A percentile compares a stretch with the other conserved stretches of the same genome.
These are phyloP conservation scores for Saturnispora hagleri DNA, from an alignment of 805 yeast species.

Conservation along the genomic window DNA sequence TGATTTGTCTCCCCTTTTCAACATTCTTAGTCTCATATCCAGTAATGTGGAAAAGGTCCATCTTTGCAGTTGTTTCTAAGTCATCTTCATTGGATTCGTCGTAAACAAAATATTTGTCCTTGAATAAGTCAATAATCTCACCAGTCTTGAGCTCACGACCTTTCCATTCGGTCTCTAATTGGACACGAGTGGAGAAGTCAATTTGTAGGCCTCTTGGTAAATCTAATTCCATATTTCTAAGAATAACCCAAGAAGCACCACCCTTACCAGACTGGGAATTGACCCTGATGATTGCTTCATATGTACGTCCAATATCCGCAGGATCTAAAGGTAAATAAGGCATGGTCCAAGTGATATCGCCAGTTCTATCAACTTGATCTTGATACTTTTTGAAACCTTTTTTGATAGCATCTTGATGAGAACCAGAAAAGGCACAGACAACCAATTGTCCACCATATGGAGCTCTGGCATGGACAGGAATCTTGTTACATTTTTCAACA, in stretches of 20 bases:
- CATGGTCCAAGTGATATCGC: constrained; percentile 48
- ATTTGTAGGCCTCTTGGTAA: constrained; percentile 76
- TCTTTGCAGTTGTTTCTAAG: constrained; percentile 11
- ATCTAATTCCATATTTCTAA: constrained; percentile 67
- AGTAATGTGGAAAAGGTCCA: constrained; percentile 18
- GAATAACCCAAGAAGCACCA: constrained; percentile 82
- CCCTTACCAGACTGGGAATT: constrained; percentile 86
- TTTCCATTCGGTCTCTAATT: constrained; percentile 54
- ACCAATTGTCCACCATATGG: constrained; percentile 80
- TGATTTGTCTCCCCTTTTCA: constrained; percentile 35
- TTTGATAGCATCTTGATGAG: constrained; percentile 86
- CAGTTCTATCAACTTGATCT: constrained; percentile 26
- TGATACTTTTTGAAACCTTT: constrained; percentile 57
- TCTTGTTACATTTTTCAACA: constrained; percentile 72
- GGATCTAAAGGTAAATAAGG: constrained; percentile 85
- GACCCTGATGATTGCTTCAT: constrained; percentile 85
- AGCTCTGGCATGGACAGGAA: constrained; percentile 69
- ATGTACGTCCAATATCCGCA: constrained; percentile 76
- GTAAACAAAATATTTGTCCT: constrained; percentile 38
- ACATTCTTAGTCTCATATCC: constrained; percentile 24
- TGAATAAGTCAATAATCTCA: constrained; percentile 61
- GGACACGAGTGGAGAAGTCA: constrained; percentile 64
- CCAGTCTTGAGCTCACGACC: constrained; percentile 62
- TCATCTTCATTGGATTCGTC: constrained; percentile 20
- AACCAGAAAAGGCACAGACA: constrained; percentile 75